A percentile compares a stretch with the other conserved stretches of the same genome.
phyloP scores from a whole-genome alignment of 495 filamentous ascomycete genomes.

The Aspergillus homomorphus region DNA sequence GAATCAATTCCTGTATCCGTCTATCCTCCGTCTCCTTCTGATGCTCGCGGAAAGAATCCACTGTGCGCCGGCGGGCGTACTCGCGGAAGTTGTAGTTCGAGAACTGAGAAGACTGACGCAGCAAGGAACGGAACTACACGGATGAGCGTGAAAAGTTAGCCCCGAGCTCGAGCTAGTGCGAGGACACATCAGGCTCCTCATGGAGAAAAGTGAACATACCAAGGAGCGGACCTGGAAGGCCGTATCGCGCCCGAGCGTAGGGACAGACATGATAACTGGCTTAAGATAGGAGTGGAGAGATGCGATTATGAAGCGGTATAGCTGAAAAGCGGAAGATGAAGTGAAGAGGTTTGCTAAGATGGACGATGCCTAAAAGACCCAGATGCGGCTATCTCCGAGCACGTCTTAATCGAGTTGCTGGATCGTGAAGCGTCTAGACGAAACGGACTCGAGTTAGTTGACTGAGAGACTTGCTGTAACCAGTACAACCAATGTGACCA shows the following conservation, averaged over 20 bases:
- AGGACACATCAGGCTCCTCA: neutral
- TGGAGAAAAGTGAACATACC: conserved; percentile 44
- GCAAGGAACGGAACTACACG: conserved; percentile 83
- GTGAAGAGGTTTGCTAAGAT: neutral
- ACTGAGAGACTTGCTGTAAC: neutral
- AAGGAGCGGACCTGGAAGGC: conserved; percentile 70
- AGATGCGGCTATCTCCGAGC: conserved; percentile 4
- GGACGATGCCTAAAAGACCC: conserved; percentile 1
- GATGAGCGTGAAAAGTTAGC: neutral
- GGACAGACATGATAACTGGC: conserved; percentile 42
- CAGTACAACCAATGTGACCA: too few relatives aligned
- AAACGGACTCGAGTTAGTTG: neutral
- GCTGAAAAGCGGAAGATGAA: neutral
- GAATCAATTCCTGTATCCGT: conserved; percentile 80
- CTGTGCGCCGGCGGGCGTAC: conserved; percentile 85
- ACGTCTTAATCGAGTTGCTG: neutral
- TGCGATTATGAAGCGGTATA: neutral
- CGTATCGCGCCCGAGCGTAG: conserved; percentile 57
- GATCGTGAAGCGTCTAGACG: neutral
- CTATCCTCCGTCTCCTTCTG: conserved; percentile 64
- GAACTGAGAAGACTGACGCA: conserved; percentile 84
- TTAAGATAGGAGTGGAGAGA: conserved; percentile 37
- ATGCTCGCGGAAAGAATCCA: conserved; percentile 84
- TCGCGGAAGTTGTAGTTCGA: conserved; percentile 95
- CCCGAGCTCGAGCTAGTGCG: neutral